Evolutionary conservation across 2,329 filamentous ascomycete species (phyloP).

Genomic region (Grosmannia serpens): DNA sequence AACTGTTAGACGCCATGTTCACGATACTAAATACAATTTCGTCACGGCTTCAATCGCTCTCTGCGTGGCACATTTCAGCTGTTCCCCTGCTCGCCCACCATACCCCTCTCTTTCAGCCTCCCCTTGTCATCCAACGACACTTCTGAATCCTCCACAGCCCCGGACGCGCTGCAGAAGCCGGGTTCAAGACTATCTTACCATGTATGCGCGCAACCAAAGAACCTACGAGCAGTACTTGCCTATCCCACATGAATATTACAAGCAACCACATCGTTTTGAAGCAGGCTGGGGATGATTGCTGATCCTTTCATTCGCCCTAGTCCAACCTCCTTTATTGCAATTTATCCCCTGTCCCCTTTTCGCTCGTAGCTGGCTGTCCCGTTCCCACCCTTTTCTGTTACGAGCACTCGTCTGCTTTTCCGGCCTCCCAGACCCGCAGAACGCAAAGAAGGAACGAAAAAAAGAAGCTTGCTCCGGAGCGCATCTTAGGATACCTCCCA

Average conservation of each 20-base stretch:
- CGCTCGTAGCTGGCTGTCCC: not conserved
- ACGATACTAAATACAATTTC: no score
- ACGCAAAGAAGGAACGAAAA: not conserved
- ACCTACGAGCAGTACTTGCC: not conserved
- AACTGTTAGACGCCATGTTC: not conserved
- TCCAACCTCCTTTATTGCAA: constrained; percentile 11
- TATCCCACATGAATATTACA: not conserved
- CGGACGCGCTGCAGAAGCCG: not conserved
- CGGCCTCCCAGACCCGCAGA: constrained; percentile 9
- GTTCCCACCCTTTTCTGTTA: not conserved
- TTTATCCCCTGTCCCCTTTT: constrained; percentile 9
- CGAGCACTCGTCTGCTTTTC: not conserved
- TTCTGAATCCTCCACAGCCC: not conserved
- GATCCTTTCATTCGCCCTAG: constrained; percentile 7
- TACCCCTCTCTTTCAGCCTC: not conserved
- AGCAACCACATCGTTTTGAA: not conserved
- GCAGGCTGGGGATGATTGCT: constrained; percentile 2
- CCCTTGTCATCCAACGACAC: not conserved
- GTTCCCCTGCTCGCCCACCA: not conserved
- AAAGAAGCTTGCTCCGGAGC: not conserved
- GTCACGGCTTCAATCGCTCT: not conserved
- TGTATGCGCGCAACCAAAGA: not conserved
- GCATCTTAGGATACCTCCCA: not conserved
- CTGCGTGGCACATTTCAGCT: not conserved
- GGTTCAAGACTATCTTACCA: no score